Conservation (phyloP, 176 grass and related monocot species). For the Zea luxurians region DNA sequence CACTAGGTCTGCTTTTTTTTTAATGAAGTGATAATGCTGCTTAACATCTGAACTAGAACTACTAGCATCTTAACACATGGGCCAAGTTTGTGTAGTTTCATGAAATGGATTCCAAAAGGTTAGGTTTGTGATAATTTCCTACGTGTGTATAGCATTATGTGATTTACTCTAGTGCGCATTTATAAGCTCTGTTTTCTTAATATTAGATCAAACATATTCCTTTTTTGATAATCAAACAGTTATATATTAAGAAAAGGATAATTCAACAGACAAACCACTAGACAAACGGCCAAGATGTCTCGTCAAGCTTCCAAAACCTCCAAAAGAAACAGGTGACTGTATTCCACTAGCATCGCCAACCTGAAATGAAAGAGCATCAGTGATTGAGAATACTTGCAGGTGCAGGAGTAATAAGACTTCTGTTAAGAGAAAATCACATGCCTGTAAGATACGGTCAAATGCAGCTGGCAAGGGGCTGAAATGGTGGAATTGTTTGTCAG, state of each 20-base stretch:
- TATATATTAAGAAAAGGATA: neutral
- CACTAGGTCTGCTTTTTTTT: no score
- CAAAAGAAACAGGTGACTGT: conserved; percentile 97
- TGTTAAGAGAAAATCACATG: conserved; percentile 28
- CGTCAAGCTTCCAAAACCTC: conserved; percentile 93
- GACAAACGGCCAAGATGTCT: conserved; percentile 83
- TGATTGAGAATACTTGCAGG: conserved; percentile 20
- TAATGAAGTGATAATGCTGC: no score
- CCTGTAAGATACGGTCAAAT: conserved; percentile 93
- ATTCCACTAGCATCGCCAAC: conserved; percentile 98
- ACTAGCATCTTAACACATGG: neutral
- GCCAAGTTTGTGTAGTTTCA: neutral
- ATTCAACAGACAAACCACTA: conserved; percentile 51
- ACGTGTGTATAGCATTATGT: neutral
- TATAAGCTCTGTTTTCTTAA: neutral
- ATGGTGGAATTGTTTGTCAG: conserved; percentile 19
- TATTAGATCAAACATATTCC: neutral
- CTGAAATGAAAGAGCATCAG: conserved; percentile 40
- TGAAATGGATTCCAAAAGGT: neutral
- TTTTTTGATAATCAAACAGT: conserved; percentile 5
- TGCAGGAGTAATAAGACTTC: neutral
- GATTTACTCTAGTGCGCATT: neutral
- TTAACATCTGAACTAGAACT: neutral
- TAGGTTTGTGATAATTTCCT: neutral
- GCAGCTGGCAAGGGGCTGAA: conserved; percentile 86